Conservation (phyloP, 345 rosid species). For the Mallotus nudiflorus region DNA sequence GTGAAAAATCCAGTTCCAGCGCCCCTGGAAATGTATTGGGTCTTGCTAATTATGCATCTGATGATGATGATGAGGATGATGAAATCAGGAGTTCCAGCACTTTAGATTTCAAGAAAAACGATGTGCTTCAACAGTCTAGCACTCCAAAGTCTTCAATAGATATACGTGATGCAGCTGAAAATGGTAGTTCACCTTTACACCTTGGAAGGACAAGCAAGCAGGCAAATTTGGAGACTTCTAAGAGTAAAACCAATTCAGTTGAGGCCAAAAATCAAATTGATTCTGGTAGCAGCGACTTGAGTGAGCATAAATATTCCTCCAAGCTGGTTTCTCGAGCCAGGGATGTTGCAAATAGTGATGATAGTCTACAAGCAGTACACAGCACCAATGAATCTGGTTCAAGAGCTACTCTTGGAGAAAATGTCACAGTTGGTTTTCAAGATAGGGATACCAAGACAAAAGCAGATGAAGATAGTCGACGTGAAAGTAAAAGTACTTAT, state of each 20-base stretch:
- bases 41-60: slow-evolving; percentile 91
- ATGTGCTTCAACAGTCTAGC: slow-evolving; percentile 34
- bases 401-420: slow-evolving; percentile 20
- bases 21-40: slow-evolving; percentile 78
- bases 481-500: slow-evolving; percentile 44
- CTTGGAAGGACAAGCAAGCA: slow-evolving; percentile 21
- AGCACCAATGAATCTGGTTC: slow-evolving; percentile 27
- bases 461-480: slow-evolving; percentile 37
- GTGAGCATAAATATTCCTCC: slow-evolving; percentile 23
- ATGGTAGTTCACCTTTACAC: slow-evolving; percentile 36
- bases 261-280: slow-evolving; percentile 28
- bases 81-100: slow-evolving; percentile 47
- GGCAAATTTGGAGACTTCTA: slow-evolving; percentile 23
- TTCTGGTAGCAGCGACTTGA: slow-evolving; percentile 16
- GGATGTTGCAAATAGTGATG: slow-evolving; percentile 30
- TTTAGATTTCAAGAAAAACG: slow-evolving; percentile 31
- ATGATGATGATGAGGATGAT: slow-evolving; percentile 61
- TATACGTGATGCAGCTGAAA: slow-evolving; percentile 34
- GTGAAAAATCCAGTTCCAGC: slow-evolving; percentile 56
- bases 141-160: slow-evolving; percentile 33
- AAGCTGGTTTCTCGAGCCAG: slow-evolving; percentile 4
- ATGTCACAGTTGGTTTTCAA: slow-evolving; percentile 30
- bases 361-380: slow-evolving; percentile 26
- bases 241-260: slow-evolving; percentile 19
- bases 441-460: slow-evolving; percentile 38